Evolutionary conservation across 176 grass and related monocot genomes (phyloP).

Genomic region (Juncus effusus): DNA sequence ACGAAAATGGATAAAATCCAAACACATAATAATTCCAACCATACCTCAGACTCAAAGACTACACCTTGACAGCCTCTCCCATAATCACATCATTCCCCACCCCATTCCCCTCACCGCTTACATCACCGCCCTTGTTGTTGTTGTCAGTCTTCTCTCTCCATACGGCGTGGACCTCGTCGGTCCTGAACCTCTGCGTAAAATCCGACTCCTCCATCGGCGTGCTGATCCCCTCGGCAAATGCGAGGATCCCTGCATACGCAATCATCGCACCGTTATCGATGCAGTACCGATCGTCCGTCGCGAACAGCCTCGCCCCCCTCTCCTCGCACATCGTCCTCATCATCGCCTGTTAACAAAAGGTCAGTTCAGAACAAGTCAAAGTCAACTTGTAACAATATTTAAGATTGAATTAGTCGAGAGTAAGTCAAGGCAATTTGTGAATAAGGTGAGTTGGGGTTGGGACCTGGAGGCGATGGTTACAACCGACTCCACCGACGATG

Average conservation of each 20-base stretch:
- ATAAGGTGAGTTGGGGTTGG: not conserved
- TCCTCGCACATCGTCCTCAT: constrained; percentile 94
- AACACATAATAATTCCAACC: not conserved
- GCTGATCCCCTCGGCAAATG: constrained; percentile 56
- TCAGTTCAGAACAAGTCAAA: no score
- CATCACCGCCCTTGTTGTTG: constrained; percentile 13
- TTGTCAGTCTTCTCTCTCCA: constrained; percentile 77
- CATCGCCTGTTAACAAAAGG: constrained; percentile 48
- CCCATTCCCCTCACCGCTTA: constrained; percentile 34
- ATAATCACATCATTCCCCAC: constrained; percentile 13
- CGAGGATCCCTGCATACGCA: constrained; percentile 89
- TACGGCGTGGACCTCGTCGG: constrained; percentile 86
- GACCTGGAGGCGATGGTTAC: constrained; percentile 54
- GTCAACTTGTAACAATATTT: no score
- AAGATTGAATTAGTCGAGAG: no score
- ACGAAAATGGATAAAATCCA: no score
- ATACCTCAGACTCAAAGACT: constrained; percentile 49
- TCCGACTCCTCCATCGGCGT: constrained; percentile 69
- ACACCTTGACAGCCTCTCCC: constrained; percentile 32
- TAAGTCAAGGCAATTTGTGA: no score
- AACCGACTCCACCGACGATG: constrained; percentile 94
- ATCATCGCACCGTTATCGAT: constrained; percentile 96
- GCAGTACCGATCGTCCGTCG: constrained; percentile 93
- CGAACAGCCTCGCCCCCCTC: constrained; percentile 66
- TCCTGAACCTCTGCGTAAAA: constrained; percentile 93